phyloP scores from a whole-genome alignment of 495 filamentous ascomycete species.

The Penicillium samsonianum region DNA sequence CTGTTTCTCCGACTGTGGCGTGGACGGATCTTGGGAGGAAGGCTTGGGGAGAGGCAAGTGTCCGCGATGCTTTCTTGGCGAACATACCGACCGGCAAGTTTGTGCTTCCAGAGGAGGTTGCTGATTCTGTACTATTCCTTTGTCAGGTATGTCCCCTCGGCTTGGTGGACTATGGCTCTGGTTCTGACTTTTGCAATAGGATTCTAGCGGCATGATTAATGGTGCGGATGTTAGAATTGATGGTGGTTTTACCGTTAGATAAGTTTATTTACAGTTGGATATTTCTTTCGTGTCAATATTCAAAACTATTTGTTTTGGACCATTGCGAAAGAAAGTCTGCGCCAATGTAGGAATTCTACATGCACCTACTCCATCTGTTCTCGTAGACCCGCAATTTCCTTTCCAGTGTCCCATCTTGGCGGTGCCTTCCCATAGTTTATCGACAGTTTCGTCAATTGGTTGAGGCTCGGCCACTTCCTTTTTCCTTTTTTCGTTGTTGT shows the following conservation, averaged over 20 bases:
- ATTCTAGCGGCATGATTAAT: conserved; percentile 48
- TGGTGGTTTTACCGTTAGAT: conserved; percentile 44
- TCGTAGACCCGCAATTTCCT: too few species aligned
- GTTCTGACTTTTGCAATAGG: conserved; percentile 27
- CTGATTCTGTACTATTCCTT: conserved; percentile 41
- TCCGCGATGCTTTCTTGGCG: conserved; percentile 37
- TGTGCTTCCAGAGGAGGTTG: conserved; percentile 46
- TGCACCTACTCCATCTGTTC: too few species aligned
- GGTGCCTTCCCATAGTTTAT: too few species aligned
- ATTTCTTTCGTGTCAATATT: background rate
- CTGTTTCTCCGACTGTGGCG: conserved; percentile 43
- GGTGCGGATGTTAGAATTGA: conserved; percentile 47
- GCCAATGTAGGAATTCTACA: too few species aligned
- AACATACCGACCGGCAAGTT: conserved; percentile 44
- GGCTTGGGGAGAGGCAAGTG: conserved; percentile 39
- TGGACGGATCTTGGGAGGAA: conserved; percentile 45
- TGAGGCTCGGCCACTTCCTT: too few species aligned
- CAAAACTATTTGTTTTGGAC: background rate
- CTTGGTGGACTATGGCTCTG: background rate
- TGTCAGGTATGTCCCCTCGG: conserved; percentile 30
- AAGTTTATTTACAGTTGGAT: background rate
- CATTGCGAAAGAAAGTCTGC: background rate
- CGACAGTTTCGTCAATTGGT: too few species aligned
- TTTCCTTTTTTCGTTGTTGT: too few species aligned
- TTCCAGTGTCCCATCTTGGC: too few species aligned